These are phyloP conservation scores for Scolecobasidium constrictum DNA, from an alignment of 2,329 filamentous ascomycete genomes.

Conservation along the genomic window DNA sequence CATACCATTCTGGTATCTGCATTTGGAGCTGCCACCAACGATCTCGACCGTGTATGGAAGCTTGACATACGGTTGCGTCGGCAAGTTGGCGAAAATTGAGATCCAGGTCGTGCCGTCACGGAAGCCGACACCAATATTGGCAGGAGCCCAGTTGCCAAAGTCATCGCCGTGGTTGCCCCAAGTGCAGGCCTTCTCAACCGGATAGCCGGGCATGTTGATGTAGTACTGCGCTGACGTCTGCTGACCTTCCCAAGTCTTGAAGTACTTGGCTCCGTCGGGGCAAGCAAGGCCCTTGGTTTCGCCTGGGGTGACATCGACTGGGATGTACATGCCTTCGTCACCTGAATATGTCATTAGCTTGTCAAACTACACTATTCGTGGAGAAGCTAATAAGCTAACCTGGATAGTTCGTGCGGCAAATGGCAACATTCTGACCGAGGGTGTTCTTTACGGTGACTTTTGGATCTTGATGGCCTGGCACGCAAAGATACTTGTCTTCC, in stretches of 20 bases:
- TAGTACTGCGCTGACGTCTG: conserved; percentile 91
- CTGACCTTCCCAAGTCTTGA: conserved; percentile 56
- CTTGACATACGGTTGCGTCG: conserved; percentile 51
- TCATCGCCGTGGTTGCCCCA: conserved; percentile 67
- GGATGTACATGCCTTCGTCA: conserved; percentile 78
- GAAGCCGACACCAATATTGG: conserved; percentile 74
- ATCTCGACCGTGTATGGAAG: conserved; percentile 77
- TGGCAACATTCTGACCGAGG: conserved; percentile 51
- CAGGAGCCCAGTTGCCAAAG: conserved; percentile 82
- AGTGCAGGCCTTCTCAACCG: conserved; percentile 57
- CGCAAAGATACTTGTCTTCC: conserved; percentile 60
- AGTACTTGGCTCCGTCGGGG: conserved; percentile 62
- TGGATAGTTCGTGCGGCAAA: conserved; percentile 96
- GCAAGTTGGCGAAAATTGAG: conserved; percentile 74
- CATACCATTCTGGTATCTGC: conserved; percentile 54
- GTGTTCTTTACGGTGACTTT: conserved; percentile 64
- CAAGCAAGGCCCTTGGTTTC: conserved; percentile 56
- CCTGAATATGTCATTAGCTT: conserved; percentile 19
- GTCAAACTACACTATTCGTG: not conserved
- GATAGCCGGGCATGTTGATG: conserved; percentile 71
- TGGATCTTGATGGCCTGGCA: conserved; percentile 53
- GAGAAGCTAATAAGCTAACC: conserved; percentile 37
- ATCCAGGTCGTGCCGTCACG: conserved; percentile 61
- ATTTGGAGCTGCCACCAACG: conserved; percentile 52
- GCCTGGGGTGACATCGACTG: conserved; percentile 54